These are phyloP conservation scores for Pestalotiopsis sp. DNA, from an alignment of 2,329 filamentous ascomycete genomes.

Conservation along the genomic window DNA sequence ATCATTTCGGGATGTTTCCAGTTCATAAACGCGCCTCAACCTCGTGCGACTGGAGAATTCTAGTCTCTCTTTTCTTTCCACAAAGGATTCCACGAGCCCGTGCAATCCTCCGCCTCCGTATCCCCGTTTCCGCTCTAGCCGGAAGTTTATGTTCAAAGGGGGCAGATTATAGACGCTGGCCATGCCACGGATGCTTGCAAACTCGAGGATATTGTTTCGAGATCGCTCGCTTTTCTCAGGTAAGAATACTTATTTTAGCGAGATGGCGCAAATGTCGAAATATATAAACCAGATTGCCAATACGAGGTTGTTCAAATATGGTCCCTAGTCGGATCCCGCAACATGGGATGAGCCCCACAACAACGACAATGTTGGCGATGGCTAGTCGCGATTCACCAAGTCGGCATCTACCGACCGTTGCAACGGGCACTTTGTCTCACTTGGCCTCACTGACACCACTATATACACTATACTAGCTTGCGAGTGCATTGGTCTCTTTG, in stretches of 20 bases:
- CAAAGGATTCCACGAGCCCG: neutral
- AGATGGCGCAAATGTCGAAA: neutral
- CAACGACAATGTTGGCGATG: neutral
- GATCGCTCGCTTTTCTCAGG: too few species aligned
- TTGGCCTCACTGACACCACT: too few species aligned
- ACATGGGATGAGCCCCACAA: neutral
- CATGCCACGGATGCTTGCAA: too few species aligned
- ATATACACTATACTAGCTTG: too few species aligned
- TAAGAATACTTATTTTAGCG: too few species aligned
- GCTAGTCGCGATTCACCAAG: too few species aligned
- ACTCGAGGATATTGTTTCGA: too few species aligned
- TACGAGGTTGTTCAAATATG: neutral
- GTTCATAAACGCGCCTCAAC: neutral
- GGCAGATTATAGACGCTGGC: neutral
- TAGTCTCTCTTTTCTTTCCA: neutral
- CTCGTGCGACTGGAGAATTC: neutral
- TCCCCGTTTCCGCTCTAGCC: neutral
- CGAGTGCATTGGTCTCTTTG: too few species aligned
- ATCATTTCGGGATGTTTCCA: slow-evolving; percentile 4
- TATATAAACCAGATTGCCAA: neutral
- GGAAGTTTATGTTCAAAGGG: neutral
- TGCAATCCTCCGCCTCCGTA: neutral
- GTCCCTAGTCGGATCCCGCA: neutral
- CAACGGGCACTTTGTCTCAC: neutral
- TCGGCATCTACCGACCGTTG: neutral